Percentiles rank a stretch among this genome's conserved stretches.
These are phyloP conservation scores for Durio zibethinus DNA, from an alignment of 345 rosid species.

Conservation along the genomic window DNA sequence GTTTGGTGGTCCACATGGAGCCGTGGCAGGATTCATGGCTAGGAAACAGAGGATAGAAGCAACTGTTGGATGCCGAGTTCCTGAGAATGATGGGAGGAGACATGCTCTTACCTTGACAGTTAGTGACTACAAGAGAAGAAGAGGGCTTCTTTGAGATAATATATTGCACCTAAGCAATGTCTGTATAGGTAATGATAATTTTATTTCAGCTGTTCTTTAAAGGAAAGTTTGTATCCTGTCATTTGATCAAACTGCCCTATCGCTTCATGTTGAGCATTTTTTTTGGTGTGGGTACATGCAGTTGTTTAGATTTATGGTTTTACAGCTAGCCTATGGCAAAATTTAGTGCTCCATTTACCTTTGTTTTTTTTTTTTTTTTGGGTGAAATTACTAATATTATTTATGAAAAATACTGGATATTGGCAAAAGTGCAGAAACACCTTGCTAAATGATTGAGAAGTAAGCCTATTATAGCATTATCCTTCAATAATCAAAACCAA, in stretches of 20 bases:
- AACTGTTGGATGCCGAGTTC: slow-evolving; percentile 70
- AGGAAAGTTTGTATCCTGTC: background rate
- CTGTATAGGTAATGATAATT: background rate
- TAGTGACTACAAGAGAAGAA: slow-evolving; percentile 96
- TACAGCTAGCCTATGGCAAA: no score
- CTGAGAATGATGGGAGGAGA: slow-evolving; percentile 84
- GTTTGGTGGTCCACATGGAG: slow-evolving; percentile 84
- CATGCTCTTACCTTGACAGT: slow-evolving; percentile 87
- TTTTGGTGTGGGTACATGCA: background rate
- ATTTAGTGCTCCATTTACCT: no score
- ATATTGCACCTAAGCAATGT: background rate
- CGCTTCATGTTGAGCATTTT: background rate
- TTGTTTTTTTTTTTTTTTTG: no score
- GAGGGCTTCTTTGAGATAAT: slow-evolving; percentile 79
- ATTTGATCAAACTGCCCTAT: background rate
- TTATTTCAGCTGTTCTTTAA: background rate
- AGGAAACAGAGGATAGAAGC: slow-evolving; percentile 91
- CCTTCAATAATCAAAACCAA: no score
- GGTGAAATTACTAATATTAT: no score
- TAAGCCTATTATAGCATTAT: no score
- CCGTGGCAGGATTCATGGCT: slow-evolving; percentile 82
- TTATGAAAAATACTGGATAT: no score
- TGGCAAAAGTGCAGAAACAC: background rate
- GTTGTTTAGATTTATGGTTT: background rate
- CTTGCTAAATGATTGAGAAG: background rate